A percentile compares a stretch with the other conserved stretches of the same genome.
These are phyloP conservation scores for Venturia oleaginea DNA, from an alignment of 2,329 filamentous ascomycete genomes.

Conservation along the genomic window DNA sequence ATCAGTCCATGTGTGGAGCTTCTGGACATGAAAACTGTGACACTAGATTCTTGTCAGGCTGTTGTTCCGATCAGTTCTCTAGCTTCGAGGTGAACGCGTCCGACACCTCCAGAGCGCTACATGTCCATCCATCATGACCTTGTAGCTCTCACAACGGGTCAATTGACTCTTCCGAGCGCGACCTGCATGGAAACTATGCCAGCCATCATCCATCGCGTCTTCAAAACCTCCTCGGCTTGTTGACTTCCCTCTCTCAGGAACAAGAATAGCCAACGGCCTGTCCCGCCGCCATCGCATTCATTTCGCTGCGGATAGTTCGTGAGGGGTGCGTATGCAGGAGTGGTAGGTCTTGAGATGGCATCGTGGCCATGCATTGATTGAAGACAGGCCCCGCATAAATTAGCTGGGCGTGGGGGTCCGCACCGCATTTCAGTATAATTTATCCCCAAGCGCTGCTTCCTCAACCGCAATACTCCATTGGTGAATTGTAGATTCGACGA, in stretches of 20 bases:
- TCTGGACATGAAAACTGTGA: not conserved
- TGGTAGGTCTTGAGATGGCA: not conserved
- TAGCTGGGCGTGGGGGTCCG: constrained; percentile 1
- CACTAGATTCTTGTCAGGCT: not conserved
- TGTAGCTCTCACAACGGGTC: not conserved
- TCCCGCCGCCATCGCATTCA: not conserved
- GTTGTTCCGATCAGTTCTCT: not conserved
- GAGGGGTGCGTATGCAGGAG: not conserved
- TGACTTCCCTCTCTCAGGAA: not conserved
- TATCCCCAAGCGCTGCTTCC: constrained; percentile 1
- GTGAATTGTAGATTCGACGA: not conserved
- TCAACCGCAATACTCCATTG: not conserved
- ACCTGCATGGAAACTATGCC: not conserved
- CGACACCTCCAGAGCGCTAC: not conserved
- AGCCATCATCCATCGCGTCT: not conserved
- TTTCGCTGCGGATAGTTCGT: not conserved
- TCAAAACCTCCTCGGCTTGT: not conserved
- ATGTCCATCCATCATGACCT: not conserved
- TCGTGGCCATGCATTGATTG: not conserved
- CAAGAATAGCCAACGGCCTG: not conserved
- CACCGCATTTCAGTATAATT: not conserved
- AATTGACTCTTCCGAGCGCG: not conserved
- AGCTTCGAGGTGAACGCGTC: not conserved
- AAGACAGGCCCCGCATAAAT: not conserved
- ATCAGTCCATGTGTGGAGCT: not conserved